Evolutionary conservation across 768 basidiomycete species (phyloP).

Genomic region (Tulasnella calospora): DNA sequence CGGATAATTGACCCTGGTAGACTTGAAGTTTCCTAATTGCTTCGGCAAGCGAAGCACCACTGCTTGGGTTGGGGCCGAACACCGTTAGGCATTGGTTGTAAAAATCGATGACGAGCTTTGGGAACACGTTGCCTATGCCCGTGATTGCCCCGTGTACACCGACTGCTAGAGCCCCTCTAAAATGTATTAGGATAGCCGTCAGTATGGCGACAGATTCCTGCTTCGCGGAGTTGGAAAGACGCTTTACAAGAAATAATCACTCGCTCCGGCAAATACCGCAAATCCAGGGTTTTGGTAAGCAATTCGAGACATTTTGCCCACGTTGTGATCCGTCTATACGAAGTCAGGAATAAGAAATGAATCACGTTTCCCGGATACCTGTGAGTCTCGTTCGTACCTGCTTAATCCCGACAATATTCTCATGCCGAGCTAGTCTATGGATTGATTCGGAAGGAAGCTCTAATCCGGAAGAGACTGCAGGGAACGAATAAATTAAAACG

Average conservation of each 20-base stretch:
- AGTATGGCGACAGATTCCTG: not conserved
- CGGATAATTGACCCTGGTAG: conserved; percentile 27
- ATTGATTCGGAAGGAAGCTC: conserved; percentile 37
- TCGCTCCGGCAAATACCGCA: conserved; percentile 30
- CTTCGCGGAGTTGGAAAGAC: not conserved
- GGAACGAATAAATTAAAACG: conserved; percentile 37
- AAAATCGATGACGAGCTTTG: conserved; percentile 20
- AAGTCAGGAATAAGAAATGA: not conserved
- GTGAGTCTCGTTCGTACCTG: conserved; percentile 28
- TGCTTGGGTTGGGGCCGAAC: not conserved
- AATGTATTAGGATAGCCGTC: not conserved
- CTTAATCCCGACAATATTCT: conserved; percentile 39
- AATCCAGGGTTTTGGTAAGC: conserved; percentile 27
- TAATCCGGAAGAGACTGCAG: conserved; percentile 37
- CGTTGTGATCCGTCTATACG: conserved; percentile 36
- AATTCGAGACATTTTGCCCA: conserved; percentile 36
- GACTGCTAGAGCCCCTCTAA: conserved; percentile 28
- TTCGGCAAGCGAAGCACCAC: not conserved
- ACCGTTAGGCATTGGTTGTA: conserved; percentile 21
- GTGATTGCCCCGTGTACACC: conserved; percentile 23
- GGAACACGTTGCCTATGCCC: conserved; percentile 19
- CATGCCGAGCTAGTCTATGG: conserved; percentile 34
- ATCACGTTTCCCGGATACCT: not conserved
- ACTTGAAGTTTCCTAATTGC: not conserved
- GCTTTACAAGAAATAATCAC: conserved; percentile 30